Evolutionary conservation across 2,329 filamentous ascomycete species (phyloP), one percentile per base, ranked within the genome.

Genomic region (Fusarium sulawesiense): DNA sequence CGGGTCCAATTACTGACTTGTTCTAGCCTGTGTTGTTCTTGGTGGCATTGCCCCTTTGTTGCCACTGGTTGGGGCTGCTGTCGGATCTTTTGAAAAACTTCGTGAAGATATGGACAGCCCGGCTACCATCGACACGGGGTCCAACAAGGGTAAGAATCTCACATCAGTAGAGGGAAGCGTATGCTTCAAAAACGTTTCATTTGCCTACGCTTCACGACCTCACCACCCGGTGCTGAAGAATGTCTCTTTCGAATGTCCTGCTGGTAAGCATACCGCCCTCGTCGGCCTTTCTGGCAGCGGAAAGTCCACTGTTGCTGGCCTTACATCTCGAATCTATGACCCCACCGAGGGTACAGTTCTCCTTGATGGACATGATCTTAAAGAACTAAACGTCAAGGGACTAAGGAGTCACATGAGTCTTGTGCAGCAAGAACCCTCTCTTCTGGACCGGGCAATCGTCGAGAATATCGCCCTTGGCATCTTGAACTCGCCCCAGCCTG

Each of bases 41-140:
- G 88, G 89, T 30, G 85, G 86, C 55, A 87, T 91, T 51, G 88
- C 88, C 0, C 89, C 89, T 0, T 84, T 91, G 50, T 78, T 92
- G 16, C 87, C 89, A 16, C 84, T 89, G 13, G 86, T 91, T 32
- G 85, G 86, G 3, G 82, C 85, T 32, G 88, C 89, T 1, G 83
- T 87, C 4, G 83, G 87, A 3, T 79, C 89, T 1, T 92, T 87
- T 70, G 78, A 85, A 59, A 88, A 89, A 51, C 78, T 92, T 8
- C 82, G 82, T 16, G 80, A 83, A 34, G 88, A 90, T 46, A 89
- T 92, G 50, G 83, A 89, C 16, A 82, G 82, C 7, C 79, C 80
- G 14, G 80, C 83, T 6, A 51, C 63, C 32, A 87, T 88, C 50
- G 83, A 87, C 55, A 77, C 77, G 13, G 78, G 78, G 3, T 78